phyloP scores from a whole-genome alignment of 441 rosid genomes.

The Sinapis alba region DNA sequence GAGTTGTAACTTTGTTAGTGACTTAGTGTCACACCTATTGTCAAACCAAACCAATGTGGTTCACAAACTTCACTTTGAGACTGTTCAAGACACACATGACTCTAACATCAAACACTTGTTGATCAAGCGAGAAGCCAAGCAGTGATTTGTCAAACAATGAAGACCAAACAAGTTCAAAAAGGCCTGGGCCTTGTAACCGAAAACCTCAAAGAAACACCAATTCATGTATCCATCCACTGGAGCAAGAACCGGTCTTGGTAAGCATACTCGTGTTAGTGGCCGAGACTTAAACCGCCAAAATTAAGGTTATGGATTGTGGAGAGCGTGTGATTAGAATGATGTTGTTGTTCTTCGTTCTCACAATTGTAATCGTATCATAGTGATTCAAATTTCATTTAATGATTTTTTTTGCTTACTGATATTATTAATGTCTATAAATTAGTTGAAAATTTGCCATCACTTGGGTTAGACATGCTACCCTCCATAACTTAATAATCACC shows the following conservation, averaged over 20 bases:
- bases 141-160: too few species aligned
- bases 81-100: too few species aligned
- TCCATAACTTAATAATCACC: neutral
- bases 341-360: neutral
- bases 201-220: neutral
- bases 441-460: conserved; percentile 7
- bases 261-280: neutral
- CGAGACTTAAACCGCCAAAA: neutral
- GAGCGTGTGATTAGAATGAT: neutral
- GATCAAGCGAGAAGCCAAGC: too few species aligned
- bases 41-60: too few species aligned
- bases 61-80: too few species aligned
- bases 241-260: neutral
- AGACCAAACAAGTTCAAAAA: neutral
- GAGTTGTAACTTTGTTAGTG: too few species aligned
- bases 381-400: neutral
- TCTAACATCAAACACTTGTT: too few species aligned
- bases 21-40: too few species aligned
- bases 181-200: neutral
- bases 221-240: neutral
- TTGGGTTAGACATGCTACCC: conserved; percentile 3
- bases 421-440: neutral
- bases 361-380: neutral
- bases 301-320: neutral
- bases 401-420: neutral